These are phyloP conservation scores for Neofusicoccum sp. DNA, from an alignment of 2,329 filamentous ascomycete genomes.

Conservation along the genomic window DNA sequence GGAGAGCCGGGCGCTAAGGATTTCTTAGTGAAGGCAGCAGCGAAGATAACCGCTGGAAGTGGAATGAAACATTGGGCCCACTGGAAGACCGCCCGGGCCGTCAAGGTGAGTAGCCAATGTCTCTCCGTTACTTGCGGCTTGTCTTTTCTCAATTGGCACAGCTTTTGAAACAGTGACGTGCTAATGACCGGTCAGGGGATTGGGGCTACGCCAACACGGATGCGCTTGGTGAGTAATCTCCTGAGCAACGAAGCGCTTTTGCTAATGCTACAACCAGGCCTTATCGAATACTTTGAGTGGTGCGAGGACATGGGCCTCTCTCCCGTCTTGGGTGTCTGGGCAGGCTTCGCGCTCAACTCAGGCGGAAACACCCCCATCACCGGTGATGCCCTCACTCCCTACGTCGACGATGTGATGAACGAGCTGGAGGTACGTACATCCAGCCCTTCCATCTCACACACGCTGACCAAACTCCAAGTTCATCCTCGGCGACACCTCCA, in stretches of 20 bases:
- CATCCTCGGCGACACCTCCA: constrained; percentile 53
- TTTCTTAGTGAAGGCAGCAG: constrained; percentile 35
- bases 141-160: no score
- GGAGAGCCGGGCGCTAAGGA: not conserved
- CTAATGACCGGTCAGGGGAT: constrained; percentile 36
- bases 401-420: constrained; percentile 60
- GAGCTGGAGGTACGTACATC: constrained; percentile 51
- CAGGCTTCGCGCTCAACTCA: constrained; percentile 50
- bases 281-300: constrained; percentile 62
- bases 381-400: constrained; percentile 52
- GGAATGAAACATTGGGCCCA: constrained; percentile 55
- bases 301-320: constrained; percentile 60
- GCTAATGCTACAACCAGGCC: constrained; percentile 28
- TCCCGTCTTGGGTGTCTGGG: constrained; percentile 57
- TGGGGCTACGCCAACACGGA: constrained; percentile 64
- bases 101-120: constrained; percentile 51
- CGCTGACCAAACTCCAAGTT: constrained; percentile 37
- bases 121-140: no score
- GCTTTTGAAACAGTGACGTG: constrained; percentile 24
- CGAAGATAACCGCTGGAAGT: constrained; percentile 45
- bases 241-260: not conserved
- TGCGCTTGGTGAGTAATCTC: constrained; percentile 45
- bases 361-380: constrained; percentile 46
- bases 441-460: not conserved
- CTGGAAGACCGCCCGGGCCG: constrained; percentile 55